Evolutionary conservation across 768 basidiomycete genomes (phyloP), one percentile per base, ranked within the genome.

Genomic region (Termitomyces sp.): DNA sequence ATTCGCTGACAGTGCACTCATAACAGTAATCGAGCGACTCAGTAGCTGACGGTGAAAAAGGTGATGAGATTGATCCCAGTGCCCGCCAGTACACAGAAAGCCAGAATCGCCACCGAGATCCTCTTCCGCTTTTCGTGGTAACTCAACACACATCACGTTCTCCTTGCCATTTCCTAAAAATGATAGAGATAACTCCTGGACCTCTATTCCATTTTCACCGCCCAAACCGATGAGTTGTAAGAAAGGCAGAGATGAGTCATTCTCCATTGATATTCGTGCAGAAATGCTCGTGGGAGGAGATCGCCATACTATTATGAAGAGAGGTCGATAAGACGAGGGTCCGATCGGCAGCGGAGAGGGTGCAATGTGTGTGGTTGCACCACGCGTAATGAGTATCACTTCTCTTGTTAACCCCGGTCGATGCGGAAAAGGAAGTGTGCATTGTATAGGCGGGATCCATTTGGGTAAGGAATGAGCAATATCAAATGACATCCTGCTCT

Each of bases 161-260:
- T 10, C 11, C 72, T 83, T 78, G 5, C 77, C 78, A 70, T 86
- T 83, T 37, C 81, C 79, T 46, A 91, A 70, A 58, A 80, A 79
- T 10, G 81, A 71, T 11, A 91, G 71, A 1, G 83, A 72, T 36
- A 88, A 70, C 71, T 94, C 92, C 63, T 88, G 86, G 3, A 86
- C 82, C 69, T 94, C 92, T 15, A 94, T 65, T 11, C 91, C 91
- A 59, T 84, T 80, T 57, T 88, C 86, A 29, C 86, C 80, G 56
- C 65, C 61, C 32, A 93, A 83, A 17, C 84, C 86, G 50, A 89
- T 75, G 40, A 92, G 71, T 69, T 94, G 92, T 49, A 94, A 72
- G 66, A 83, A 80, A 9, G 83, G 80, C 10, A 73, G 71, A 1
- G 67, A 54, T 14, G 68, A 59, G 31, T 68, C 62, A 54, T 66